Evolutionary conservation across 2,329 filamentous ascomycete genomes (phyloP), one percentile per base, ranked within the genome.

Genomic region (Furcasterigmium sp.): DNA sequence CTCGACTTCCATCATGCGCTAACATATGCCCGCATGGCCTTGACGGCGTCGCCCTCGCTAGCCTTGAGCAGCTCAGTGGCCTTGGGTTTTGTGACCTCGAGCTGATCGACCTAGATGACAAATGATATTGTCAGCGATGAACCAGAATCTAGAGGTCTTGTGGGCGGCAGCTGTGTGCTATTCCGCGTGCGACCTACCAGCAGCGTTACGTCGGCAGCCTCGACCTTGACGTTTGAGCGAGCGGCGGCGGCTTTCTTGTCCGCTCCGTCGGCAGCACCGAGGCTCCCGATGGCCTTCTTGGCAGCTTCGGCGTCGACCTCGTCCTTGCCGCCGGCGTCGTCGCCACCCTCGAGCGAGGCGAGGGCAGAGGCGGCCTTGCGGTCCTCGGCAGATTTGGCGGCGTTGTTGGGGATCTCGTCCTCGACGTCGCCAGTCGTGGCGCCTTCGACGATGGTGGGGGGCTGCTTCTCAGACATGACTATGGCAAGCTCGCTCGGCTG

Each of bases 291-390:
- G 20, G 85, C 86, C 58, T 86, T 82, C 55, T 72, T 80, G 41
- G 86, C 75, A 50, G 85, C 86, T 47, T 84, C 84, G 41, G 78
- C 69, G 60, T 90, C 85, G 52, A 86, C 78, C 49, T 82, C 70
- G 49, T 78, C 75, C 37, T 68, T 63, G 3, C 64, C 57, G 15
- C 63, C 57, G 36, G 72, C 67, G 23, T 76, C 71, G 43, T 69
- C 68, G 45, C 68, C 70, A 35, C 68, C 61, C 58, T 88, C 85
- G 52, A 91, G 80, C 48, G 75, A 78, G 38, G 83, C 84, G 46
- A 90, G 78, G 23, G 85, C 86, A 7, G 82, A 82, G 32, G 84
- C 84, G 37, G 85, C 84, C 64, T 88, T 88, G 64, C 84, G 82
- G 67, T 88, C 85, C 64, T 89, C 85, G 57, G 85, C 84, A 34